Evolutionary conservation across 2,329 filamentous ascomycete genomes (phyloP).

Genomic region (Tolypocladium endophyticum): DNA sequence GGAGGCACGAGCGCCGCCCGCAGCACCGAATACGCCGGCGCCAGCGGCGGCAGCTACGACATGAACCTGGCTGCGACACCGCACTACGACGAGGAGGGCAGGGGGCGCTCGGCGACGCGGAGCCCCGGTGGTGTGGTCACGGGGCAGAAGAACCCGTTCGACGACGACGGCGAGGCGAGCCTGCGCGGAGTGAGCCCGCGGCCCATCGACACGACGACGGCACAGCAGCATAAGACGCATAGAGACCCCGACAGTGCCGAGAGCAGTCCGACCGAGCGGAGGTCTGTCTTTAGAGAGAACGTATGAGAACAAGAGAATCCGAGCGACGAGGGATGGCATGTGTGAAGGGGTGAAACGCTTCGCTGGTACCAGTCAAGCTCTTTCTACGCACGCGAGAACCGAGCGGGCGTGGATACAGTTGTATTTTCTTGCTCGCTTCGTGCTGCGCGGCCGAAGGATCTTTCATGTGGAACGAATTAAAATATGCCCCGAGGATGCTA

Average conservation of each 20-base stretch:
- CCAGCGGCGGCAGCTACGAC: constrained; percentile 28
- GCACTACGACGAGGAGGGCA: constrained; percentile 18
- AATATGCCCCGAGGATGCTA: background rate
- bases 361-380: background rate
- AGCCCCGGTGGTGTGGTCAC: constrained; percentile 23
- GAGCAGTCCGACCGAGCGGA: constrained; percentile 55
- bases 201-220: constrained; percentile 47
- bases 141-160: constrained; percentile 53
- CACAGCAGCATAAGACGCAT: constrained; percentile 12
- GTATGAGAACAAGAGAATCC: constrained; percentile 31
- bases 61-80: constrained; percentile 34
- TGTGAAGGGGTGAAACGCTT: background rate
- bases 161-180: constrained; percentile 54
- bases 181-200: constrained; percentile 66
- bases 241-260: constrained; percentile 26
- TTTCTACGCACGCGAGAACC: background rate
- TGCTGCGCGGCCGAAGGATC: background rate
- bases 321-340: background rate
- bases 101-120: constrained; percentile 33
- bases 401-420: background rate
- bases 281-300: constrained; percentile 61
- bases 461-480: background rate
- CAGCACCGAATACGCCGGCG: constrained; percentile 22
- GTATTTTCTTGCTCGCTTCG: background rate
- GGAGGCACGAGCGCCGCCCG: constrained; percentile 28